phyloP scores from a whole-genome alignment of 768 basidiomycete genomes.

The Termitomyces sp. region DNA sequence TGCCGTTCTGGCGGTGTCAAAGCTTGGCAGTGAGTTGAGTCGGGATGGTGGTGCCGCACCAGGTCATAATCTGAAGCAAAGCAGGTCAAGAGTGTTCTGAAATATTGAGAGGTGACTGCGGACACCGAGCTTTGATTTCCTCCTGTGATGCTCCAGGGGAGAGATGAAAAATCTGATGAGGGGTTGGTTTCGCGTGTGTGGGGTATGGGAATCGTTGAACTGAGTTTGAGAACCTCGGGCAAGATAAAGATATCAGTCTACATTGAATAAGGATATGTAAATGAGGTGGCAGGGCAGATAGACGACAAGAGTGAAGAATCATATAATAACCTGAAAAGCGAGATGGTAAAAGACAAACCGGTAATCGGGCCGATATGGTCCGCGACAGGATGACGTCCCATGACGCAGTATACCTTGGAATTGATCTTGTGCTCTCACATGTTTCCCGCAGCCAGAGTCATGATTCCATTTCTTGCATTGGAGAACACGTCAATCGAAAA shows the following conservation, averaged over 20 bases:
- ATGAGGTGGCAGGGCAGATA: neutral
- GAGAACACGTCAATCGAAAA: neutral
- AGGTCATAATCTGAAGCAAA: slow-evolving; percentile 56
- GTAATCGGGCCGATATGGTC: neutral
- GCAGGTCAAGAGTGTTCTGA: neutral
- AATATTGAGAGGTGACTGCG: slow-evolving; percentile 19
- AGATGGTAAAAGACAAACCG: neutral
- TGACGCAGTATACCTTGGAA: too few species aligned
- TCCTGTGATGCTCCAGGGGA: slow-evolving; percentile 47
- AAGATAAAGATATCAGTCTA: slow-evolving; percentile 9
- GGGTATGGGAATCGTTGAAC: slow-evolving; percentile 46
- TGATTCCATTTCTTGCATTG: neutral
- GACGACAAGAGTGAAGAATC: neutral
- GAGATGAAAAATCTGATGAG: slow-evolving; percentile 74
- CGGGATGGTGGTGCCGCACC: slow-evolving; percentile 59
- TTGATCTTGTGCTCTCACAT: neutral
- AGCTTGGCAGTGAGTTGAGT: slow-evolving; percentile 42
- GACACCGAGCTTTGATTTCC: slow-evolving; percentile 68
- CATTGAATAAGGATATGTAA: neutral
- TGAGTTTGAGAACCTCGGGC: neutral
- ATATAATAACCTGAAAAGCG: too few species aligned
- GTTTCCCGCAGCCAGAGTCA: neutral
- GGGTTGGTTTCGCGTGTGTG: slow-evolving; percentile 46
- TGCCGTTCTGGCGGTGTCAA: slow-evolving; percentile 46
- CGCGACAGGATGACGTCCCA: too few species aligned